Evolutionary conservation across 2,329 filamentous ascomycete genomes (phyloP).

Genomic region (Colletotrichum phormii): DNA sequence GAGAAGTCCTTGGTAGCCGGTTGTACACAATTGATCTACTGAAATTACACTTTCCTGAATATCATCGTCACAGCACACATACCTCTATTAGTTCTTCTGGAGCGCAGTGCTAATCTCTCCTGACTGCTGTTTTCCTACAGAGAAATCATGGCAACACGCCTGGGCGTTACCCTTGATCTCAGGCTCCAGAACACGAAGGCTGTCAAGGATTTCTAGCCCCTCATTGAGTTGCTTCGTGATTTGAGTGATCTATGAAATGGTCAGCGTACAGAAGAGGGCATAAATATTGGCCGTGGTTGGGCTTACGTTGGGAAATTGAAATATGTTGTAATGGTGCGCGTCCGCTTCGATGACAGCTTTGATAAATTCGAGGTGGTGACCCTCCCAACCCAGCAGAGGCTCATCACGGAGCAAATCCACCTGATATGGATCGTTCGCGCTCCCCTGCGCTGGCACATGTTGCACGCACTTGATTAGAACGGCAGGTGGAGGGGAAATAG

Average conservation of each 20-base stretch:
- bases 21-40: no score
- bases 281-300: background rate
- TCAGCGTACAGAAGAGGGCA: background rate
- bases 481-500: constrained; percentile 39
- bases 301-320: constrained; percentile 36
- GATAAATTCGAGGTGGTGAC: constrained; percentile 43
- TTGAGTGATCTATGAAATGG: background rate
- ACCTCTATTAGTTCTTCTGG: no score
- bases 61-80: no score
- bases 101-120: no score
- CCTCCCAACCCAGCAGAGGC: constrained; percentile 44
- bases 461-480: constrained; percentile 41
- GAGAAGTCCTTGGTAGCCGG: no score
- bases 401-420: constrained; percentile 44
- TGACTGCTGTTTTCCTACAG: no score
- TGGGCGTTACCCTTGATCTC: no score
- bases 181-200: background rate
- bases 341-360: constrained; percentile 44
- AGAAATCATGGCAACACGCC: no score
- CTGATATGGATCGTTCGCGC: constrained; percentile 31
- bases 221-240: constrained; percentile 5
- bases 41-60: no score
- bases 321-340: constrained; percentile 43
- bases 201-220: constrained; percentile 1
- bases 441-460: constrained; percentile 20